Percentiles rank a stretch among this genome's conserved stretches.
Evolutionary conservation across 345 rosid genomes (phyloP).

Genomic region (Gossypium arboreum): DNA sequence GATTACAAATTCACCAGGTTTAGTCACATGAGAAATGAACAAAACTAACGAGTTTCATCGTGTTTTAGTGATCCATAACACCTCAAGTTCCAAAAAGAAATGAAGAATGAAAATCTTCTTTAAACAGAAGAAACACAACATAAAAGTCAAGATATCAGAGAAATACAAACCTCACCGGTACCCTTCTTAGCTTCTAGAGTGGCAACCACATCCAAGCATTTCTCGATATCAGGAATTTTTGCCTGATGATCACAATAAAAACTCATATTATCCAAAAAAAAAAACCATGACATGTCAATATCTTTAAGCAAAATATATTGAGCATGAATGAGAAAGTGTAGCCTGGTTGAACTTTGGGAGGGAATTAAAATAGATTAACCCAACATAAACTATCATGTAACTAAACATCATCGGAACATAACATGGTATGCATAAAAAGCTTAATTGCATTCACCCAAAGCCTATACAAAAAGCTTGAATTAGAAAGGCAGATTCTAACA

Average conservation of each 20-base stretch:
- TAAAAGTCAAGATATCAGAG: slow-evolving; percentile 10
- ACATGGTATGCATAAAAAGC: not conserved
- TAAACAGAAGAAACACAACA: not conserved
- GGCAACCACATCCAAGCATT: slow-evolving; percentile 81
- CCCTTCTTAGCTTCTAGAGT: slow-evolving; percentile 81
- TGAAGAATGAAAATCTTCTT: not conserved
- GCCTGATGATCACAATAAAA: slow-evolving; percentile 44
- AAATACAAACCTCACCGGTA: slow-evolving; percentile 75
- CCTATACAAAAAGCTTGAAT: not conserved
- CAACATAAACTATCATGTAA: not conserved
- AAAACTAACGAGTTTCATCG: not conserved
- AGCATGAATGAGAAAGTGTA: not conserved
- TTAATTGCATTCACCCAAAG: not conserved
- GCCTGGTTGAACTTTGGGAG: not conserved
- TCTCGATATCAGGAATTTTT: slow-evolving; percentile 89
- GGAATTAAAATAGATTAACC: not conserved
- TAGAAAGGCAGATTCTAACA: not conserved
- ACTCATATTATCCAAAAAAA: slow-evolving; percentile 3
- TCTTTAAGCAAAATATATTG: not conserved
- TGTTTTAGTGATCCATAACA: not conserved
- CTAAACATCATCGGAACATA: not conserved
- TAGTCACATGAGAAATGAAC: not conserved
- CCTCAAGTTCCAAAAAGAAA: not conserved
- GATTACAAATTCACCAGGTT: not conserved
- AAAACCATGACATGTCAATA: not conserved